Base-by-base conservation (phyloP, 2,329 filamentous ascomycete species). In the Aspergillus floridensis region DNA sequence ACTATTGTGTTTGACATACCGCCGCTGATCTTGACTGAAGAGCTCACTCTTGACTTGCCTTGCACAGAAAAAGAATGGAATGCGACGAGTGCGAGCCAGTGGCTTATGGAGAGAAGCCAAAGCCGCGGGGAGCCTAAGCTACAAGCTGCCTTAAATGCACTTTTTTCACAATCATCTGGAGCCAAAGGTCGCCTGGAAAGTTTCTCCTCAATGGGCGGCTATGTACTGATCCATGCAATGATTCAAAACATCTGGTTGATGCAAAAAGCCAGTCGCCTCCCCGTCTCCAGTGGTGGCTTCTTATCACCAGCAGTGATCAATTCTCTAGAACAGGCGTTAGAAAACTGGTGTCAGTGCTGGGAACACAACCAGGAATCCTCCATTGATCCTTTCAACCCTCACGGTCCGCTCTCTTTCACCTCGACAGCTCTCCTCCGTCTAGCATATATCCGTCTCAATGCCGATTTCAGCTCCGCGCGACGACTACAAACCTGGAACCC, bases 271-370 rank as follows among this genome's bases (percentile, higher is more conserved):
- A 65, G 66, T 26, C 68, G 71, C 10, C 60, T 74, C 0, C 65
- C 66, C 0, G 60, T 67, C 1, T 66, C 66, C 1, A 64, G 63
- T 10, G 63, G 61, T 12, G 65, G 61, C 48, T 63, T 68, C 2
- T 52, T 70, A 31, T 68, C 68, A 0, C 63, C 69, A 0, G 55
- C 68, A 0, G 68, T 72, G 22, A 64, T 72, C 0, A 58, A 67
- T 1, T 61, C 68, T 0, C 57, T 72, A 7, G 72, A 74, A 59
- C 70, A 74, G 16, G 72, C 72, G 0, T 60, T 74, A 0, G 71
- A 74, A 58, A 66, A 69, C 6, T 74, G 72, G 72, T 74, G 71
- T 26, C 72, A 74, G 58, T 73, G 66, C 63, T 74, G 72, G 72
- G 71, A 74, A 29, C 72, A 66, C 22, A 74, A 74, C 11, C 69